These are phyloP conservation scores for Cymodocea nodosa DNA, from an alignment of 116 monocot species.

Conservation along the genomic window DNA sequence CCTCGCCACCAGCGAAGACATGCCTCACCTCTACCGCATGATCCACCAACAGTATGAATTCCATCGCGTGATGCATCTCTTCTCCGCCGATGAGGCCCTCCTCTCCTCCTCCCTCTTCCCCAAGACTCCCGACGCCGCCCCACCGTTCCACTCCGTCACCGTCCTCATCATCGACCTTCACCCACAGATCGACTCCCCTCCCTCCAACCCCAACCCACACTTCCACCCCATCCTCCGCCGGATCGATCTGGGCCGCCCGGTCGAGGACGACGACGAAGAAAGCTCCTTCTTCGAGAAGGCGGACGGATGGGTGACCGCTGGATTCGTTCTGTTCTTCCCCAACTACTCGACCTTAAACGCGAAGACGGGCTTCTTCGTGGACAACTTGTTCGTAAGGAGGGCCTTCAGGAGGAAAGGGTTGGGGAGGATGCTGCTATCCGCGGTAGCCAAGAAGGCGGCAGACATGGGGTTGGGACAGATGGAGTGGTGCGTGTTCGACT, in stretches of 20 bases:
- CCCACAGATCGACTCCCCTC: too few relatives aligned
- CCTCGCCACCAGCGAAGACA: conserved; percentile 31
- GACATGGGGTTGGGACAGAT: conserved; percentile 65
- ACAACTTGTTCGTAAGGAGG: conserved; percentile 66
- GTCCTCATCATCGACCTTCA: too few relatives aligned
- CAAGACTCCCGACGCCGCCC: too few relatives aligned
- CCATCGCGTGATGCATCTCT: conserved; percentile 45
- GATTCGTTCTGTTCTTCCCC: conserved; percentile 74
- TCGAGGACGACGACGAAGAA: conserved; percentile 23
- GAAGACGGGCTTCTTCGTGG: conserved; percentile 63
- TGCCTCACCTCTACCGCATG: conserved; percentile 42
- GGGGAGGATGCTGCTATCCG: too few relatives aligned
- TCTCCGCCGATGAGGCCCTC: conserved; percentile 47
- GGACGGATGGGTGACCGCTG: conserved; percentile 24
- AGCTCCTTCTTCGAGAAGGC: conserved; percentile 20
- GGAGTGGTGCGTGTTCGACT: conserved; percentile 79
- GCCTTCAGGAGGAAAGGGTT: too few relatives aligned
- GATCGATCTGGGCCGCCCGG: conserved; percentile 12
- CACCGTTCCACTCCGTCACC: too few relatives aligned
- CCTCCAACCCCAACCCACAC: background rate
- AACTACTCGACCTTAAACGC: conserved; percentile 68
- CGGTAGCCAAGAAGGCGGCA: too few relatives aligned
- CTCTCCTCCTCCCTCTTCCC: conserved; percentile 65
- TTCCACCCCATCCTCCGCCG: conserved; percentile 22
- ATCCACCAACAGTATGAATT: conserved; percentile 54